Conservation (phyloP, 768 basidiomycete genomes). For the Phylloporus scabripes region DNA sequence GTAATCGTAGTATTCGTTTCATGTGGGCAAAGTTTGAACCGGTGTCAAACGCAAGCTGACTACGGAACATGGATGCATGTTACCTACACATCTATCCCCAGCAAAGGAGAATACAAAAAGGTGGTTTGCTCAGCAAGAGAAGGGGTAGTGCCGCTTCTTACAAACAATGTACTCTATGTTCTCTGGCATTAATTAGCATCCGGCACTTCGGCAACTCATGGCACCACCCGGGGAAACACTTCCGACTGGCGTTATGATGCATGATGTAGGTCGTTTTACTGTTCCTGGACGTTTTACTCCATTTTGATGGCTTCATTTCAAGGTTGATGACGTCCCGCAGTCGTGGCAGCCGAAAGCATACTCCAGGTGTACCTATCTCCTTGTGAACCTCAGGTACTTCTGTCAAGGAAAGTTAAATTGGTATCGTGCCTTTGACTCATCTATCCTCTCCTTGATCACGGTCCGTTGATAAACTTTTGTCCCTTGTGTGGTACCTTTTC, state of each 20-base stretch:
- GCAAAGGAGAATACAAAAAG: slow-evolving; percentile 3
- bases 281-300: background rate
- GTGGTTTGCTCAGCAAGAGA: background rate
- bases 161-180: background rate
- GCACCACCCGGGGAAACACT: background rate
- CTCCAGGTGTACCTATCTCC: background rate
- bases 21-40: too few species aligned
- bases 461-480: background rate
- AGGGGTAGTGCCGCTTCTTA: background rate
- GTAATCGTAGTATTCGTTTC: slow-evolving; percentile 17
- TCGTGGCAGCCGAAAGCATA: background rate
- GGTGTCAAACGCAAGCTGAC: background rate
- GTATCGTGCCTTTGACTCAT: background rate
- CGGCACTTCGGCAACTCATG: background rate
- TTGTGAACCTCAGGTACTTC: background rate
- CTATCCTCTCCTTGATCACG: background rate
- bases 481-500: background rate
- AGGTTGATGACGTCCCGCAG: background rate
- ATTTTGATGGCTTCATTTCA: slow-evolving; percentile 4
- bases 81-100: background rate
- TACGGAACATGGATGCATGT: background rate
- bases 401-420: background rate
- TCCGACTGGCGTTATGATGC: background rate
- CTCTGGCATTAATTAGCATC: background rate
- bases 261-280: background rate